phyloP scores from a whole-genome alignment of 2,329 filamentous ascomycete genomes.

The Juglanconis sp. region DNA sequence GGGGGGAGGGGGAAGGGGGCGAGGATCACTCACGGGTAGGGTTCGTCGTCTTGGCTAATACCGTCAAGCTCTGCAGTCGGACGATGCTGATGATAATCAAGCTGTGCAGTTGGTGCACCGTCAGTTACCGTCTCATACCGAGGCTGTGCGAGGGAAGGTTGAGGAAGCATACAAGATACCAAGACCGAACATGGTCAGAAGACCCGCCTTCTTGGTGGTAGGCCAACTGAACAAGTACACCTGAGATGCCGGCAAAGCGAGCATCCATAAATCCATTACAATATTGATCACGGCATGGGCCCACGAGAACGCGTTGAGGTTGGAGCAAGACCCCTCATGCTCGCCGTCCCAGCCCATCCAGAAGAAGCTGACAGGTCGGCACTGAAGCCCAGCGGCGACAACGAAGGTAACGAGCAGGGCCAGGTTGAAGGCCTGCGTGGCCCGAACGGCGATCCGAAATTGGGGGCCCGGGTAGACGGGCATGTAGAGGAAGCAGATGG shows the following conservation, averaged over 20 bases:
- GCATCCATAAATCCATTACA: slow-evolving; percentile 9
- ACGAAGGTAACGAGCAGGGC: slow-evolving; percentile 15
- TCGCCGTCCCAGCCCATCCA: slow-evolving; percentile 19
- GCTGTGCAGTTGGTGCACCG: slow-evolving; percentile 6
- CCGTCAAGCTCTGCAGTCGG: slow-evolving; percentile 26
- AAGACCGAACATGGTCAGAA: slow-evolving; percentile 1
- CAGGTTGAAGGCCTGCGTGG: slow-evolving; percentile 10
- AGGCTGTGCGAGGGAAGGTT: neutral
- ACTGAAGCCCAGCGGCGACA: slow-evolving; percentile 16
- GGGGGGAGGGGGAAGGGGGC: too few species aligned
- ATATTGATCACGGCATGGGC: neutral
- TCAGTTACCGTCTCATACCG: neutral
- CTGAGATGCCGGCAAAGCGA: slow-evolving; percentile 6
- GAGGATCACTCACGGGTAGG: slow-evolving; percentile 20
- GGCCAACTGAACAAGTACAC: neutral
- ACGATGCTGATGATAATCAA: slow-evolving; percentile 32
- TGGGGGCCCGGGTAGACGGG: neutral
- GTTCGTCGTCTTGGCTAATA: slow-evolving; percentile 26
- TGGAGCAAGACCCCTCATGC: neutral
- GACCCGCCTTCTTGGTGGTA: neutral
- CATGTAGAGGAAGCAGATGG: slow-evolving; percentile 7
- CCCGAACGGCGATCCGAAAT: slow-evolving; percentile 6
- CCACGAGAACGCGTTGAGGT: neutral
- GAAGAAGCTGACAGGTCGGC: slow-evolving; percentile 15
- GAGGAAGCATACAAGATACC: slow-evolving; percentile 4